A percentile compares a stretch with the other conserved stretches of the same genome.
Evolutionary conservation across 164 flowering plant genomes (phyloP).

Genomic region (Berberis vulgaris): DNA sequence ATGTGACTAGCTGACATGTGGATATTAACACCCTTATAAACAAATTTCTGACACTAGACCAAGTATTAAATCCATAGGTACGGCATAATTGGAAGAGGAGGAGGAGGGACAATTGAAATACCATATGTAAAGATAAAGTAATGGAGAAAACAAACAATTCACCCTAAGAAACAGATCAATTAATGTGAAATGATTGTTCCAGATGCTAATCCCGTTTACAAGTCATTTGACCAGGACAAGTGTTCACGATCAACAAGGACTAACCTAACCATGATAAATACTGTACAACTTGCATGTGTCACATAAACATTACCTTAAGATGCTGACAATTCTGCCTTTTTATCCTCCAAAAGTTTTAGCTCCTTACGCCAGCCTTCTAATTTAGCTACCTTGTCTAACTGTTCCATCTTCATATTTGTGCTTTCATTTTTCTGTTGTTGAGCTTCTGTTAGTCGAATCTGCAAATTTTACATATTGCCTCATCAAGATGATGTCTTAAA

Average conservation of each 20-base stretch:
- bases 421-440: conserved; percentile 35
- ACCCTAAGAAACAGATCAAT: neutral
- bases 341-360: conserved; percentile 45
- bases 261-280: conserved; percentile 5
- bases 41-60: no score
- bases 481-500: no score
- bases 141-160: neutral
- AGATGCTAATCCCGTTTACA: neutral
- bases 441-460: conserved; percentile 65
- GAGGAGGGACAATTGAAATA: no score
- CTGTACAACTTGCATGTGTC: conserved; percentile 8
- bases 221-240: neutral
- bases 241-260: neutral
- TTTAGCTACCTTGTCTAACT: conserved; percentile 47
- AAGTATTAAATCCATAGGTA: no score
- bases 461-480: conserved; percentile 11
- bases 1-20: no score
- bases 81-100: no score
- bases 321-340: conserved; percentile 20
- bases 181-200: neutral
- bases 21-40: no score
- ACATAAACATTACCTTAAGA: conserved; percentile 19
- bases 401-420: conserved; percentile 49
- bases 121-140: neutral
- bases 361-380: conserved; percentile 53